These are phyloP conservation scores for Rosa chinensis DNA, from an alignment of 306 rosid genomes.

Conservation along the genomic window DNA sequence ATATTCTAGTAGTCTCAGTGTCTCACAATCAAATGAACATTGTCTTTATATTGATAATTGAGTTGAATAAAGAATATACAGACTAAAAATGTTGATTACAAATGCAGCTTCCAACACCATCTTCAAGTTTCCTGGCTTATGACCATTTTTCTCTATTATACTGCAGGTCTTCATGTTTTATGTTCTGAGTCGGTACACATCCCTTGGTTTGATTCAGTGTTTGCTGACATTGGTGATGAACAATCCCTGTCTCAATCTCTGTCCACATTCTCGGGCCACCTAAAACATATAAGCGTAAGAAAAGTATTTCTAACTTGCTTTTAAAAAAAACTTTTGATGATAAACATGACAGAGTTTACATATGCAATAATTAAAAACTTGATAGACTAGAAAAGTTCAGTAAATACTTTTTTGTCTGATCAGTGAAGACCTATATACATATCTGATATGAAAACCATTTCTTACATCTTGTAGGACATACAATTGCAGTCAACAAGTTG, in stretches of 20 bases:
- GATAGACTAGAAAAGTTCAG: background rate
- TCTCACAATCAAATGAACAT: background rate
- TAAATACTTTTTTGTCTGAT: background rate
- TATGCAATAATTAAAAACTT: background rate
- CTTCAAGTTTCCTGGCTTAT: background rate
- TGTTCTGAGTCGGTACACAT: conserved; percentile 85
- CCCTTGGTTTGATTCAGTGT: conserved; percentile 95
- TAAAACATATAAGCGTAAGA: conserved; percentile 87
- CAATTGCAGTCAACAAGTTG: conserved; percentile 62
- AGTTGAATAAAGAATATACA: background rate
- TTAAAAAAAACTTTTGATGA: background rate
- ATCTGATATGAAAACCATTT: conserved; percentile 8
- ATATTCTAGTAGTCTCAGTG: background rate
- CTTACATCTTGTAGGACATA: conserved; percentile 63
- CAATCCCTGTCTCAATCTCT: conserved; percentile 87
- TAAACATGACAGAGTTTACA: conserved; percentile 10
- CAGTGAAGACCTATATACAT: background rate
- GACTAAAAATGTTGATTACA: background rate
- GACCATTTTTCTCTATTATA: background rate
- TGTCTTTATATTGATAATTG: background rate
- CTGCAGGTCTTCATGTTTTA: conserved; percentile 80
- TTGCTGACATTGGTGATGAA: conserved; percentile 96
- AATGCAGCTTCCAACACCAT: conserved; percentile 10
- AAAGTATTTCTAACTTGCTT: conserved; percentile 9
- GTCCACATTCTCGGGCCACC: conserved; percentile 95